These are phyloP conservation scores for Monascus ruber DNA, from an alignment of 2,329 filamentous ascomycete species.

Conservation along the genomic window DNA sequence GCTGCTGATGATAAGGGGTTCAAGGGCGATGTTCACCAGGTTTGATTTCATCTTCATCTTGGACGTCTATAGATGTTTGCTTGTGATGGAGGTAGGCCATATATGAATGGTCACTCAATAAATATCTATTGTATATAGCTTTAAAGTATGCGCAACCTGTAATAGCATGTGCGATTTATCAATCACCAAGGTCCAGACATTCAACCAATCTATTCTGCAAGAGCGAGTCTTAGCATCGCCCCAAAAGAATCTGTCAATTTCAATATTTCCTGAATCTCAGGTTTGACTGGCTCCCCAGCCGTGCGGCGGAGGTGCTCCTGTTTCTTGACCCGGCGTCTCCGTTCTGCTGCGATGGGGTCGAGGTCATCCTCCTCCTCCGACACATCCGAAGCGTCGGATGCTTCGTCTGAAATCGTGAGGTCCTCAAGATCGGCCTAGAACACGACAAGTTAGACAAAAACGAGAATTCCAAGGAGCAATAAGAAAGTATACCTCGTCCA, in stretches of 20 bases:
- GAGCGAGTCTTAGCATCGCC: slow-evolving; percentile 66
- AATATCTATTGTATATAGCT: no score
- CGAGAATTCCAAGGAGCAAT: neutral
- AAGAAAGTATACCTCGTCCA: slow-evolving; percentile 52
- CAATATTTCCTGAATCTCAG: slow-evolving; percentile 63
- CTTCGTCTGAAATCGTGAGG: slow-evolving; percentile 66
- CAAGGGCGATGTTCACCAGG: neutral
- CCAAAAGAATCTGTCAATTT: slow-evolving; percentile 72
- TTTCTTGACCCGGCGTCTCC: slow-evolving; percentile 61
- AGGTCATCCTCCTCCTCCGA: slow-evolving; percentile 65
- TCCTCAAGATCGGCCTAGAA: slow-evolving; percentile 63
- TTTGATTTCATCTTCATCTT: neutral
- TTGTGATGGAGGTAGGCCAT: no score
- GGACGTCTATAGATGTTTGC: no score
- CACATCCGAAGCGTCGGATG: slow-evolving; percentile 52
- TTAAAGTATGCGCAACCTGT: no score
- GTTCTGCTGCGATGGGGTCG: slow-evolving; percentile 80
- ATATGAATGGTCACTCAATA: no score
- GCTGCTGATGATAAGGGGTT: neutral
- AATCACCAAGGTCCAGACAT: no score
- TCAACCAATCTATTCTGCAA: slow-evolving; percentile 51
- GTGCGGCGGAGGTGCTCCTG: slow-evolving; percentile 70
- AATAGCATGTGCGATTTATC: no score
- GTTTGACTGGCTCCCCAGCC: slow-evolving; percentile 77
- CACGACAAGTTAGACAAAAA: neutral